Percentiles rank a stretch among this genome's conserved stretches.
Conservation (phyloP, 768 basidiomycete species). For the Pleurotus citrinopileatus region DNA sequence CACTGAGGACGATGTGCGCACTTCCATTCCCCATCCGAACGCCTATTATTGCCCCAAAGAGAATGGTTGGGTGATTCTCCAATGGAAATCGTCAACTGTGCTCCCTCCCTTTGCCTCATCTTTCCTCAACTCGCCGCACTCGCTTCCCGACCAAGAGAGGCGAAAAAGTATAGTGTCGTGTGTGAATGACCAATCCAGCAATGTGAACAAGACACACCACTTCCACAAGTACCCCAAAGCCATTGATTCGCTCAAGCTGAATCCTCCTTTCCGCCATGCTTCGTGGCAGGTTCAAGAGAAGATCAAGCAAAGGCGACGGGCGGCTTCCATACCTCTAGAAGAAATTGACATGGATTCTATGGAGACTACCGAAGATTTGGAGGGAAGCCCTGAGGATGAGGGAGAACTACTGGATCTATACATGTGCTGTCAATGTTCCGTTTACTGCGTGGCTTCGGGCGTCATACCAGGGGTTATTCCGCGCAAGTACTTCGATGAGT, state of each 20-base stretch:
- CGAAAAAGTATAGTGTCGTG: conserved; percentile 52
- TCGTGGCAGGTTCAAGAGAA: conserved; percentile 56
- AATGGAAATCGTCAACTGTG: conserved; percentile 62
- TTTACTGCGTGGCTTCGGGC: conserved; percentile 68
- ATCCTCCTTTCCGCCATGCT: conserved; percentile 54
- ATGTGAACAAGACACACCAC: conserved; percentile 70
- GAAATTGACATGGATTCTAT: conserved; percentile 44
- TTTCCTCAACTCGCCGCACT: conserved; percentile 37
- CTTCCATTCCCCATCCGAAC: conserved; percentile 74
- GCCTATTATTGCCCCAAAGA: conserved; percentile 83
- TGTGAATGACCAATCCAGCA: conserved; percentile 43
- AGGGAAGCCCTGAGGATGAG: conserved; percentile 31
- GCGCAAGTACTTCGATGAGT: conserved; percentile 56
- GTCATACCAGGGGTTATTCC: conserved; percentile 76
- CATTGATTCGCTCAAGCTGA: conserved; percentile 66
- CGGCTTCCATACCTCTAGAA: conserved; percentile 29
- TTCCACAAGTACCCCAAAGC: conserved; percentile 75
- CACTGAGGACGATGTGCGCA: conserved; percentile 61
- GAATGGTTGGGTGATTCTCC: conserved; percentile 78
- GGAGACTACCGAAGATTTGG: conserved; percentile 27
- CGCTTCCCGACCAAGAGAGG: conserved; percentile 54
- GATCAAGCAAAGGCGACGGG: conserved; percentile 51
- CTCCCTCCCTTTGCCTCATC: conserved; percentile 59
- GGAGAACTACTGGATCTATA: conserved; percentile 72
- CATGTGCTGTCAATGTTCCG: conserved; percentile 81